These are phyloP conservation scores for Rehmannia glutinosa DNA, from an alignment of 257 asterid genomes.

Conservation along the genomic window DNA sequence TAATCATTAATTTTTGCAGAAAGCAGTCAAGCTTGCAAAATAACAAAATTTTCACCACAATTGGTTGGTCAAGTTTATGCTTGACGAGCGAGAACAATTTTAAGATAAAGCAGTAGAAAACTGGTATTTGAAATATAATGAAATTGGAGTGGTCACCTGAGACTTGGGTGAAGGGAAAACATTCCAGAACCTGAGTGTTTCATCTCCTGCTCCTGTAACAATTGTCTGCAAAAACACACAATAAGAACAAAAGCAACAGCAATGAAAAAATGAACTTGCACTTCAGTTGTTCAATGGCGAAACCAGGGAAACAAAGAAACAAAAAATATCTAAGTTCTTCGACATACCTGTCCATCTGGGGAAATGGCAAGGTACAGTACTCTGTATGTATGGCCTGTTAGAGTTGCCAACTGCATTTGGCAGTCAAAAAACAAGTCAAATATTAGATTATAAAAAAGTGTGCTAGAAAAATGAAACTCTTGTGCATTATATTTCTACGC, in stretches of 20 bases:
- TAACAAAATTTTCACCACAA: no score
- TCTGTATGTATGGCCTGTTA: slow-evolving; percentile 87
- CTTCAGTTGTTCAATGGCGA: neutral
- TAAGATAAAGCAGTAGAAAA: neutral
- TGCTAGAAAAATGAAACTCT: neutral
- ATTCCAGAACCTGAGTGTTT: slow-evolving; percentile 94
- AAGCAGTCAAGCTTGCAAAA: no score
- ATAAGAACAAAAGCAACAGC: neutral
- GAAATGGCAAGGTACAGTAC: slow-evolving; percentile 95
- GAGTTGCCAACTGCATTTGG: slow-evolving; percentile 82
- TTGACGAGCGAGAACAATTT: neutral
- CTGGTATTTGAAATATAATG: neutral
- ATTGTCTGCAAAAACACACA: slow-evolving; percentile 53
- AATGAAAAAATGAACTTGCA: neutral
- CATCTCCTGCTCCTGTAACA: slow-evolving; percentile 99
- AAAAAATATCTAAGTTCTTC: neutral
- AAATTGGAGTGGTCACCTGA: slow-evolving; percentile 48
- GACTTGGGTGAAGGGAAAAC: slow-evolving; percentile 92
- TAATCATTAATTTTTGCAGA: no score
- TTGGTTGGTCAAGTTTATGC: neutral
- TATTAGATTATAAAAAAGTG: neutral
- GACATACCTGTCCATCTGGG: slow-evolving; percentile 93
- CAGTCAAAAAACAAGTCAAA: neutral
- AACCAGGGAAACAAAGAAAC: no score
- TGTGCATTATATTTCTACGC: neutral